Evolutionary conservation across 2,329 filamentous ascomycete genomes (phyloP), one percentile per base, ranked within the genome.

Genomic region (Penicillium sclerotiorum): DNA sequence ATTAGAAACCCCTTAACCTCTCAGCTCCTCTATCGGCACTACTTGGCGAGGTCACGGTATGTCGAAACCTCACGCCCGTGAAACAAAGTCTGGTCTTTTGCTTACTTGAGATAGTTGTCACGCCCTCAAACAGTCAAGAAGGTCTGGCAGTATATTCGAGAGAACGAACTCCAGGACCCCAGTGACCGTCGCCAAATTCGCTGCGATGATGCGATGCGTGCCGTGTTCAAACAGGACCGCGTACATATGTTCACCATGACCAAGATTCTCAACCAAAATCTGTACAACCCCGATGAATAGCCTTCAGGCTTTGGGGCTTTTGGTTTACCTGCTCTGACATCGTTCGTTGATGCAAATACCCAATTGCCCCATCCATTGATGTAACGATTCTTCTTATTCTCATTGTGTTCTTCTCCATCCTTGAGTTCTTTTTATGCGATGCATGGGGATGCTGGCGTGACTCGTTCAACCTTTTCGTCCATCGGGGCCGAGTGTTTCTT

Each of bases 181-280:
- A 84, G 72, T 57, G 93, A 99, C 75, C 93, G 92, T 71, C 88
- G 94, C 18, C 90, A 96, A 61, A 99, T 99, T 56, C 78, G 84
- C 22, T 99, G 94, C 74, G 94, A 99, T 72, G 90, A 95, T 20
- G 85, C 84, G 60, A 88, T 99, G 87, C 86, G 89, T 53, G 88
- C 88, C 6, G 88, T 99, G 7, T 99, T 99, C 77, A 95, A 95
- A 71, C 83, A 88, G 65, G 84, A 91, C 64, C 89, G 83, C 64
- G 88, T 99, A 42, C 90, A 97, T 73, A 99, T 99, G 94, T 99
- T 99, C 73, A 92, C 90, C 60, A 97, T 99, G 93, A 97, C 96
- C 78, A 96, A 96, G 78, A 83, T 96, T 13, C 84, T 97, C 9
- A 90, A 89, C 56, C 86, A 88, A 68, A 93, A 97, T 65, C 79